Conservation (phyloP, 768 basidiomycete species). For the Pleurotus cornucopiae region DNA sequence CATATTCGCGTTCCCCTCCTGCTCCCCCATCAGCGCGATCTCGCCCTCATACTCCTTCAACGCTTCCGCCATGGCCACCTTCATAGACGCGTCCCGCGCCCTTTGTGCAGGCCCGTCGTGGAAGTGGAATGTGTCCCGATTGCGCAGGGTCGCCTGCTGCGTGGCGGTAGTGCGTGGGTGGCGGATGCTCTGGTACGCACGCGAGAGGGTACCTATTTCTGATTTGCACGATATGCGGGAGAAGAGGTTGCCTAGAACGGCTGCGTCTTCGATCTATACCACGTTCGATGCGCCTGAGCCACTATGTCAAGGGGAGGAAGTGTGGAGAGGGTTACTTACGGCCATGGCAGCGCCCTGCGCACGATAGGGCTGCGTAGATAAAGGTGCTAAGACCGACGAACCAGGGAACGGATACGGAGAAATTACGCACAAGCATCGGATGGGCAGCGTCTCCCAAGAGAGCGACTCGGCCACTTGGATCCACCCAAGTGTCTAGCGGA, state of each 20-base stretch:
- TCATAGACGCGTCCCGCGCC: constrained; percentile 49
- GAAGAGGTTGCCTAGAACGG: constrained; percentile 47
- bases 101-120: constrained; percentile 54
- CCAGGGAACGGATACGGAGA: background rate
- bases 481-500: constrained; percentile 46
- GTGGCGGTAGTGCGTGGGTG: constrained; percentile 43
- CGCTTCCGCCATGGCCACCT: constrained; percentile 39
- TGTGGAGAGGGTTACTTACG: constrained; percentile 19
- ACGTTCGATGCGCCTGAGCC: background rate
- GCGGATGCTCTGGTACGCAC: constrained; percentile 50
- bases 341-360: constrained; percentile 57
- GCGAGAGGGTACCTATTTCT: constrained; percentile 44
- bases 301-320: background rate
- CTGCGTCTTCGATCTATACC: constrained; percentile 45
- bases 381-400: background rate
- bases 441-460: constrained; percentile 53
- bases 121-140: constrained; percentile 53
- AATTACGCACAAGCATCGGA: constrained; percentile 45
- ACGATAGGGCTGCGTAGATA: constrained; percentile 15
- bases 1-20: constrained; percentile 39
- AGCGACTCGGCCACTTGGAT: constrained; percentile 33
- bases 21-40: constrained; percentile 9
- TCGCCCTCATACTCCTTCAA: constrained; percentile 21
- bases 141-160: constrained; percentile 45
- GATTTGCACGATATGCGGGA: constrained; percentile 36